phyloP scores from a whole-genome alignment of 805 yeast species.

The Saccharomycopsis sp. region DNA sequence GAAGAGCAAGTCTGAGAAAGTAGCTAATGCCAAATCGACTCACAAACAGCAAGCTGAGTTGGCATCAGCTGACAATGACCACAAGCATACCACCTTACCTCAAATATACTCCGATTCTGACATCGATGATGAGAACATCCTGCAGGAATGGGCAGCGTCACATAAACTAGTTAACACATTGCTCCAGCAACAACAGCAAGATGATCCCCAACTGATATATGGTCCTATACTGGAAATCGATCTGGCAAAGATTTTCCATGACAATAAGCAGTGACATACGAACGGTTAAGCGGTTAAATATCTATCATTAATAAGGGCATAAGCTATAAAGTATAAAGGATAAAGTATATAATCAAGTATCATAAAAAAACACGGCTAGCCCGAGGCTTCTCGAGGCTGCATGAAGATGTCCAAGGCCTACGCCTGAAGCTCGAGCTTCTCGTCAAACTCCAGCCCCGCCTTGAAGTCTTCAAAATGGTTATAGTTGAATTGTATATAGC shows the following conservation, averaged over 20 bases:
- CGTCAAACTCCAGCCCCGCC: neutral
- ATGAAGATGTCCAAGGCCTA: neutral
- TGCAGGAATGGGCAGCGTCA: slow-evolving; percentile 1
- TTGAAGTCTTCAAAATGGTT: slow-evolving; percentile 19
- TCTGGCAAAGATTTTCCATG: neutral
- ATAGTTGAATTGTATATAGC: slow-evolving; percentile 17
- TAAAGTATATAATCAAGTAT: neutral
- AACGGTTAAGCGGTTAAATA: neutral
- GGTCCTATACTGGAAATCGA: slow-evolving; percentile 2
- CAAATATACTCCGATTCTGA: neutral
- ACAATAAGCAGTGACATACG: neutral
- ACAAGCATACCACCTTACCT: neutral
- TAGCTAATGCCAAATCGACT: too few relatives aligned
- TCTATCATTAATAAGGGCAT: neutral
- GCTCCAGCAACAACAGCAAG: slow-evolving; percentile 4
- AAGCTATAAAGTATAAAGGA: neutral
- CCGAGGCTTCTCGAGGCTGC: too few relatives aligned
- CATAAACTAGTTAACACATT: slow-evolving; percentile 2
- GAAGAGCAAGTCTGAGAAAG: too few relatives aligned
- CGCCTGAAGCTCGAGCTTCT: neutral
- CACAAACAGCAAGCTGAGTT: neutral
- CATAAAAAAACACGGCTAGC: neutral
- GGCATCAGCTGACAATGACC: neutral
- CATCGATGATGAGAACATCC: neutral
- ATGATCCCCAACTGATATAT: slow-evolving; percentile 3